These are phyloP conservation scores for Aspergillus ostianus DNA, from an alignment of 495 filamentous ascomycete species.

Conservation along the genomic window DNA sequence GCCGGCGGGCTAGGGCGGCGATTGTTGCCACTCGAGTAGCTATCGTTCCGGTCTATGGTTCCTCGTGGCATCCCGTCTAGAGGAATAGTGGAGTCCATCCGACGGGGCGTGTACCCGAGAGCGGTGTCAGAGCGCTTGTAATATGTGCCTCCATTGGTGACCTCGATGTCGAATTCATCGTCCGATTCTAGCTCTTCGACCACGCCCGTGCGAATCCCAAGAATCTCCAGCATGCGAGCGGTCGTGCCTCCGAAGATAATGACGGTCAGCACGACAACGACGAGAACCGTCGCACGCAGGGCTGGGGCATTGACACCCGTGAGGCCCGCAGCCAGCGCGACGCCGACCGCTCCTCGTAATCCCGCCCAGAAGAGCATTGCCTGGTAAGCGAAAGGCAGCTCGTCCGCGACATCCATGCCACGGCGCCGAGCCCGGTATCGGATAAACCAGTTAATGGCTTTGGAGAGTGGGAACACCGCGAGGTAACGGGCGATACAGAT, in stretches of 20 bases:
- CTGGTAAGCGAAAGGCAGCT: conserved; percentile 89
- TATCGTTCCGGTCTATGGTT: conserved; percentile 31
- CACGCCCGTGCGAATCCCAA: conserved; percentile 90
- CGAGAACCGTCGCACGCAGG: conserved; percentile 86
- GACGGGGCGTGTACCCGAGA: conserved; percentile 72
- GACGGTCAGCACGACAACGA: conserved; percentile 95
- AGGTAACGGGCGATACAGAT: conserved; percentile 91
- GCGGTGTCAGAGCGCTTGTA: conserved; percentile 71
- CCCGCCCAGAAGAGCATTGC: conserved; percentile 99
- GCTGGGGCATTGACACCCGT: conserved; percentile 71
- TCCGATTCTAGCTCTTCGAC: conserved; percentile 96
- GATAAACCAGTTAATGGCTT: conserved; percentile 89
- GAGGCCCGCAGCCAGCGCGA: conserved; percentile 90
- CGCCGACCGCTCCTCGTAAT: conserved; percentile 91
- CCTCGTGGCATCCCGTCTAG: conserved; percentile 47
- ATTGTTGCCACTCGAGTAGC: conserved; percentile 57
- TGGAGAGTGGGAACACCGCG: conserved; percentile 90
- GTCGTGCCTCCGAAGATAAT: conserved; percentile 99
- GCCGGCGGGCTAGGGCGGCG: conserved; percentile 49
- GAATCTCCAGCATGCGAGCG: conserved; percentile 96
- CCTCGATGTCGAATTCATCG: conserved; percentile 97
- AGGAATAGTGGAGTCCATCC: conserved; percentile 53
- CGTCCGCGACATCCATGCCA: conserved; percentile 79
- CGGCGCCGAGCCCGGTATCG: conserved; percentile 79
- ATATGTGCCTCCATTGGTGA: conserved; percentile 70